These are phyloP conservation scores for Kwoniella newhampshirensis DNA, from an alignment of 768 basidiomycete genomes.

Conservation along the genomic window DNA sequence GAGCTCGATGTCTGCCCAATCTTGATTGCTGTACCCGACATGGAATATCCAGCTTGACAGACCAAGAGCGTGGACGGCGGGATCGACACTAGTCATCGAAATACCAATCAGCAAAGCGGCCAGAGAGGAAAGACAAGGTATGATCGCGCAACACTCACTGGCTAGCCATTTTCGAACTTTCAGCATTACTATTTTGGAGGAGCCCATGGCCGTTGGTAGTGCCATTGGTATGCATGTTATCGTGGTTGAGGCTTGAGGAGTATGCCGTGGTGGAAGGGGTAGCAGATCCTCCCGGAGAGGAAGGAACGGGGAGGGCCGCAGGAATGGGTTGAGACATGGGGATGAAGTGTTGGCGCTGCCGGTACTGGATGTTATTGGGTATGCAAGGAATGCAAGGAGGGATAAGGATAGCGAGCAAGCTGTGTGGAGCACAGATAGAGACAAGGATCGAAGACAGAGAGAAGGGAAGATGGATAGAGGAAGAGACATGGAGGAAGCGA, in stretches of 20 bases:
- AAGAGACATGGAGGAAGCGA: background rate
- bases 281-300: conserved; percentile 1
- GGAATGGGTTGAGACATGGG: no score
- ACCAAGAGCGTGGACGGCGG: conserved; percentile 23
- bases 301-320: background rate
- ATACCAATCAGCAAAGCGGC: no score
- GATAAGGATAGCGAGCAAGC: no score
- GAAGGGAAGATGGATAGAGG: background rate
- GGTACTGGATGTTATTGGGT: no score
- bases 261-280: conserved; percentile 17
- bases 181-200: conserved; percentile 11
- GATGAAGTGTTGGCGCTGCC: no score
- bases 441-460: conserved; percentile 1
- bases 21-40: conserved; percentile 34
- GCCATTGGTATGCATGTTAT: background rate
- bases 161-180: conserved; percentile 29
- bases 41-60: conserved; percentile 31
- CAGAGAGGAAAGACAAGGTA: background rate
- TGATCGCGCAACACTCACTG: conserved; percentile 4
- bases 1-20: conserved; percentile 42
- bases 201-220: background rate
- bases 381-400: no score
- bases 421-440: conserved; percentile 10
- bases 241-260: conserved; percentile 4
- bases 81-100: conserved; percentile 9